Base-by-base conservation (phyloP, 176 grass and related monocot genomes). In the Eleusine indica region DNA sequence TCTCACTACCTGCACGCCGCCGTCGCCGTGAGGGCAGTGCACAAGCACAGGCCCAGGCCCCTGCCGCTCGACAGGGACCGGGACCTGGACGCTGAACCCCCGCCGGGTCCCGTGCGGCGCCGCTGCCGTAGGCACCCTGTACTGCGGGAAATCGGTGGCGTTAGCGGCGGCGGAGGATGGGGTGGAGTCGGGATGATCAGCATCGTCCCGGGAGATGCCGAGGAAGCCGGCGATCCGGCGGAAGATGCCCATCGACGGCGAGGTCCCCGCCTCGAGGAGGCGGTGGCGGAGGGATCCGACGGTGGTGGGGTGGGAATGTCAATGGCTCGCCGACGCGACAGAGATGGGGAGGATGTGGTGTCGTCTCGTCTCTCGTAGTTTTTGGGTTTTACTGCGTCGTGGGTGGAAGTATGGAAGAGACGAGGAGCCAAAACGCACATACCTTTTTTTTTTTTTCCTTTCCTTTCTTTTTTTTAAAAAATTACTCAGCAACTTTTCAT, bases 71-170 rank as follows among this genome's bases (percentile, higher is more conserved):
- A 87, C 80, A 37, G 84, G 54, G 64, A 90, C 89, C 28, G 89
- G 84, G 5, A 90, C 84, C 89, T 87, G 84, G 14, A 90, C 84
- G 76, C 89, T 84, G 63, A 90, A 90, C 32, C 89, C 89, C 4
- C 80, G 68, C 80, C 89, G 87, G 52, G 62, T 13, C 15, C 75
- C 63, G 22, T 87, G 80, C 16, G 41, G 74, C 1, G 87, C 52
- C 0, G 80, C 86, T 0, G 79, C 84, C 0, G 84, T 78, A 2
- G 74, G 66, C 2, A 60, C 84, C 79, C 66, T 86, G 25, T 86
- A 84, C 22, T 83, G 88, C 13, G 80, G 80, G 60, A 82, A 6
- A 38, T 86, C 79, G 15, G 65, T 44, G 38, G 72, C 77, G 21
- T 38, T 77, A 1, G 28, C 56, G 54, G 52, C 42, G 11, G 5